Percentiles rank a stretch among this genome's conserved stretches.
These are phyloP conservation scores for Kurtzmaniella cleridarum DNA, from an alignment of 805 yeast genomes.

Conservation along the genomic window DNA sequence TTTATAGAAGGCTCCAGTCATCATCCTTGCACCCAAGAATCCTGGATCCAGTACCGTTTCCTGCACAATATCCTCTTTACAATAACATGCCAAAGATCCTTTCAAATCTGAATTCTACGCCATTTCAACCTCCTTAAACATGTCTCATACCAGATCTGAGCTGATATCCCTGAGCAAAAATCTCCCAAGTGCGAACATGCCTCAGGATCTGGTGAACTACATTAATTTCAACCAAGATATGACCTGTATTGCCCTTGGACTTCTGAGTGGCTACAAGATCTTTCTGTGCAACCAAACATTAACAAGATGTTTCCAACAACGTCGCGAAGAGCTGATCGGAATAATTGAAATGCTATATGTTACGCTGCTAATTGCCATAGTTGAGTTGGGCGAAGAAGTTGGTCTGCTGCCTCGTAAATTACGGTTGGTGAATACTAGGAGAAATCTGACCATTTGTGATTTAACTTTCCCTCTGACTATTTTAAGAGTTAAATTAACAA, in stretches of 20 bases:
- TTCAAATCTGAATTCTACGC: too few species aligned
- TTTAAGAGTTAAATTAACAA: constrained; percentile 33
- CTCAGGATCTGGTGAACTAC: constrained; percentile 24
- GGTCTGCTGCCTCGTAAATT: constrained; percentile 74
- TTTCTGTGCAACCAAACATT: constrained; percentile 64
- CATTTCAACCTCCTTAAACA: too few species aligned
- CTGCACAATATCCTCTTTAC: too few species aligned
- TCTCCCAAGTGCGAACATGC: too few species aligned
- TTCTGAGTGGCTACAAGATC: constrained; percentile 59
- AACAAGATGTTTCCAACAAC: constrained; percentile 27
- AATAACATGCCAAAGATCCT: too few species aligned
- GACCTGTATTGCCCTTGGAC: constrained; percentile 72
- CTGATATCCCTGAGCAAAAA: too few species aligned
- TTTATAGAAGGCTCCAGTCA: too few species aligned
- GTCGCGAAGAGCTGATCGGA: constrained; percentile 50
- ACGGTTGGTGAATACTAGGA: constrained; percentile 77
- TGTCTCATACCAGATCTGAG: too few species aligned
- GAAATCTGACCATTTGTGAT: constrained; percentile 43
- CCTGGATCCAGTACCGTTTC: too few species aligned
- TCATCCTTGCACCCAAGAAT: too few species aligned
- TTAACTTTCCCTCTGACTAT: constrained; percentile 38
- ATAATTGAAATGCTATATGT: constrained; percentile 87
- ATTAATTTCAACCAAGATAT: constrained; percentile 82
- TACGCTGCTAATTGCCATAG: constrained; percentile 80
- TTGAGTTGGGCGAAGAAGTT: constrained; percentile 70